Percentiles rank a stretch among this genome's conserved stretches.
Conservation (phyloP, 768 basidiomycete genomes). For the Termitomyces sp. region DNA sequence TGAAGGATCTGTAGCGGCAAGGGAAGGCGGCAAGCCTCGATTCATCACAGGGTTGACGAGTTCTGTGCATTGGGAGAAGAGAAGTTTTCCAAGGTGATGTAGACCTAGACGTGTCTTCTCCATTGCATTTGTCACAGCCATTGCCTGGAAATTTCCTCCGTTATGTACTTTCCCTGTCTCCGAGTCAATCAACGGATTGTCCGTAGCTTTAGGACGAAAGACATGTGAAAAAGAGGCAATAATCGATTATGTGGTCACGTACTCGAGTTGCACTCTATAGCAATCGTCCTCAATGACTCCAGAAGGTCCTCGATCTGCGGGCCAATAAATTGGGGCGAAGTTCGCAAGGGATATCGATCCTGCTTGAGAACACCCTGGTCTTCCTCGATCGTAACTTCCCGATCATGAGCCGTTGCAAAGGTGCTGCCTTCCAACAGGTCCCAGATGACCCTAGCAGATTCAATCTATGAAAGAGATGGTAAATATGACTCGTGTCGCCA, state of each 20-base stretch:
- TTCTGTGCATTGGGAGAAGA: constrained; percentile 66
- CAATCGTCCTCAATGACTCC: constrained; percentile 54
- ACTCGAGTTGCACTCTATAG: constrained; percentile 81
- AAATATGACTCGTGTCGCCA: not conserved
- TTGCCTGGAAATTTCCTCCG: constrained; percentile 89
- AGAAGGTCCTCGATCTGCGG: constrained; percentile 81
- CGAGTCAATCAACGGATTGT: constrained; percentile 79
- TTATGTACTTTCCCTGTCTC: constrained; percentile 64
- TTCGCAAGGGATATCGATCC: constrained; percentile 73
- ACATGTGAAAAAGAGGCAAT: not conserved
- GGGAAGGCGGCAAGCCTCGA: constrained; percentile 75
- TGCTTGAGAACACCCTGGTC: constrained; percentile 74
- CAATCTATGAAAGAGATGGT: constrained; percentile 36
- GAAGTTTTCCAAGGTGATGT: constrained; percentile 65
- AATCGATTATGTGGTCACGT: constrained; percentile 18
- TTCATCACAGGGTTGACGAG: constrained; percentile 73
- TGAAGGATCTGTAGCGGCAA: constrained; percentile 75
- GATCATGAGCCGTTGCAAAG: constrained; percentile 62
- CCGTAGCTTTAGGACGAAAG: constrained; percentile 52
- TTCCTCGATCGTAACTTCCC: constrained; percentile 66
- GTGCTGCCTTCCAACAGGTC: constrained; percentile 62
- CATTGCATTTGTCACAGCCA: constrained; percentile 82
- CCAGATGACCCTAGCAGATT: constrained; percentile 65
- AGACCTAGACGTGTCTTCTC: constrained; percentile 76
- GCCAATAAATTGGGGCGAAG: constrained; percentile 80